Percentiles rank a stretch among this genome's conserved stretches.
These are phyloP conservation scores for Nothomitra cinnamomea DNA, from an alignment of 2,329 filamentous ascomycete genomes.

Conservation along the genomic window DNA sequence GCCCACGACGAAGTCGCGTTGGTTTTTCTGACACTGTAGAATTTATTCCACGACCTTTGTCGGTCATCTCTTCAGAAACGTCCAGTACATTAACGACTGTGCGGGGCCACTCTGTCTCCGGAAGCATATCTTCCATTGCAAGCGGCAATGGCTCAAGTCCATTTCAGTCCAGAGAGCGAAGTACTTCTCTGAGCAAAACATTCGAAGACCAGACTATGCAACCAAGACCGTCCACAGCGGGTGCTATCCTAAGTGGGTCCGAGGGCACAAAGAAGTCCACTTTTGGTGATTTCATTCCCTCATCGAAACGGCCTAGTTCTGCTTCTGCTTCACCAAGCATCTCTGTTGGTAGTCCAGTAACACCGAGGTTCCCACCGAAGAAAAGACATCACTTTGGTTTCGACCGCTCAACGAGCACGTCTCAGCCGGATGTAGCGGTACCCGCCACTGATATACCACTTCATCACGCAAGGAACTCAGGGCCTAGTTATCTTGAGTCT, in stretches of 20 bases:
- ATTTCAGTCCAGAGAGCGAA: neutral
- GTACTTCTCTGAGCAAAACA: slow-evolving; percentile 20
- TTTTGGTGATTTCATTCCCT: slow-evolving; percentile 4
- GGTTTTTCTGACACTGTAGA: slow-evolving; percentile 75
- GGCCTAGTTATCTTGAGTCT: neutral
- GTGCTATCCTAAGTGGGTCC: slow-evolving; percentile 43
- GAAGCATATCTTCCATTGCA: slow-evolving; percentile 63
- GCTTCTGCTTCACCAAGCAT: slow-evolving; percentile 18
- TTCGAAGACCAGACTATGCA: slow-evolving; percentile 20
- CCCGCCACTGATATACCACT: neutral
- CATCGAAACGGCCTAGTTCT: slow-evolving; percentile 24
- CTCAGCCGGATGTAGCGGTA: neutral
- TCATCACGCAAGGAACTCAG: neutral
- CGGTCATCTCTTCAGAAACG: slow-evolving; percentile 69
- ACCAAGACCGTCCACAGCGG: slow-evolving; percentile 48
- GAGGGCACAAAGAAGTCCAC: neutral
- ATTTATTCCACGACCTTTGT: slow-evolving; percentile 67
- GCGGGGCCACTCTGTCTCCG: slow-evolving; percentile 55
- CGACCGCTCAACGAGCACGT: neutral
- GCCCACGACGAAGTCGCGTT: slow-evolving; percentile 39
- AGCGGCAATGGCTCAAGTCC: slow-evolving; percentile 33
- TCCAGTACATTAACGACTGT: slow-evolving; percentile 57
- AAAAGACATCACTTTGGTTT: slow-evolving; percentile 8
- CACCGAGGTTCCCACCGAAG: slow-evolving; percentile 14
- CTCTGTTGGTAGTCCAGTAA: slow-evolving; percentile 1